phyloP scores from a whole-genome alignment of 169 alveolate species.

The Eimeria maxima region DNA sequence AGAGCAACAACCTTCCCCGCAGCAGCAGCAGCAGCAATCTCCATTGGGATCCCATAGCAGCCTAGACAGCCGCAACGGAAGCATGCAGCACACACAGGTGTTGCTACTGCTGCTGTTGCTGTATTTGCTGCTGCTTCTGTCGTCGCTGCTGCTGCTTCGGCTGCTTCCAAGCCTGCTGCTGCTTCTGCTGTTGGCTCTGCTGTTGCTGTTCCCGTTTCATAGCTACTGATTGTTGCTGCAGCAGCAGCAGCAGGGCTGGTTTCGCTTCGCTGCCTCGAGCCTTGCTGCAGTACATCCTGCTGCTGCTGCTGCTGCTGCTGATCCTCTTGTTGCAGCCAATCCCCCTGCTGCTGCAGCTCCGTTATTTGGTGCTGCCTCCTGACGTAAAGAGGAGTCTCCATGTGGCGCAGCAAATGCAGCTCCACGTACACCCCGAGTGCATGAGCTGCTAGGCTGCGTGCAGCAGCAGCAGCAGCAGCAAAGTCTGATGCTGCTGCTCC shows the following conservation, averaged over 20 bases:
- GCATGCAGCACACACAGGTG: slow-evolving; percentile 32
- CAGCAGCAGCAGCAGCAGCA: slow-evolving; percentile 64
- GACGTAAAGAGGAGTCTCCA: not conserved
- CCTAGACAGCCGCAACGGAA: slow-evolving; percentile 42
- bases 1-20: not conserved
- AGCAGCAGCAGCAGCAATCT: not conserved
- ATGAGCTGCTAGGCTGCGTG: slow-evolving; percentile 44
- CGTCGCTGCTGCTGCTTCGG: not conserved
- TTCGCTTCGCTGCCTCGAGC: not conserved
- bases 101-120: slow-evolving; percentile 30
- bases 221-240: not conserved
- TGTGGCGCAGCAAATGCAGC: not conserved
- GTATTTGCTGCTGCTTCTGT: slow-evolving; percentile 14
- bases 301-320: slow-evolving; percentile 6
- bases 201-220: slow-evolving; percentile 3
- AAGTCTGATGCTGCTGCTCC: slow-evolving; percentile 66
- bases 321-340: not conserved
- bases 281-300: not conserved
- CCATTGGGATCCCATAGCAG: slow-evolving; percentile 46
- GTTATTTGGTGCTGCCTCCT: not conserved
- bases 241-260: not conserved
- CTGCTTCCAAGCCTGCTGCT: not conserved
- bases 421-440: slow-evolving; percentile 45
- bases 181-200: not conserved
- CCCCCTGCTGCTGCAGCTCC: slow-evolving; percentile 40